Base-by-base conservation (phyloP, 768 basidiomycete species). In the Megacollybia marginata region DNA sequence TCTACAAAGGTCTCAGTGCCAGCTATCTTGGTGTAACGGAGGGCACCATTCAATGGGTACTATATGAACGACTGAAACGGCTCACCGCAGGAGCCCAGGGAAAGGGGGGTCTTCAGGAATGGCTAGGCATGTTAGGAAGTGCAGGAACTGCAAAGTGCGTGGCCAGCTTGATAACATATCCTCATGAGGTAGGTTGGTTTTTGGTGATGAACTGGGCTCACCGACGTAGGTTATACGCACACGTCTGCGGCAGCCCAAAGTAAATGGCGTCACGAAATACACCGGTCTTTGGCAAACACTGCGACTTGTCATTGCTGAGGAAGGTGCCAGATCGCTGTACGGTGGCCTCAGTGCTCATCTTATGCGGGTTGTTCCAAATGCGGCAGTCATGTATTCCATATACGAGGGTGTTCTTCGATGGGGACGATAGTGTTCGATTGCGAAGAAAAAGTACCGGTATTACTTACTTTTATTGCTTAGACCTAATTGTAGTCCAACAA, bases 351-450 rank as follows among this genome's bases (percentile, higher is more conserved):
- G 85, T 48, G 93, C 96, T 0, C 96, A 98, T 64, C 74, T 99
- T 50, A 86, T 99, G 80, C 85, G 96, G 46, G 93, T 97, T 50
- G 90, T 99, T 4, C 95, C 95, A 7, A 99, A 99, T 57, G 95
- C 95, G 0, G 88, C 87, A 1, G 90, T 94, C 55, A 97, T 98
- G 95, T 99, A 86, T 69, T 83, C 83, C 53, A 92, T 96, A 61
- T 97, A 97, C 60, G 94, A 98, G 65, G 82, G 85, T 20, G 72
- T 84, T 31, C 69, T 94, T 31, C 73, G 82, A 36, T 89, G 82
- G 82, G 38, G 38, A 5, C 38, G 8, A 18, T 40, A 18, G 8
- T 15, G 3, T 40, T 18, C 38, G n/a, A n/a, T n/a, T n/a, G 8
- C 38, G 5, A 5, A 15, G 38, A 40, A 40, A 40, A 40, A 28